These are phyloP conservation scores for Neohortaea acidophila DNA, from an alignment of 495 filamentous ascomycete species.

Conservation along the genomic window DNA sequence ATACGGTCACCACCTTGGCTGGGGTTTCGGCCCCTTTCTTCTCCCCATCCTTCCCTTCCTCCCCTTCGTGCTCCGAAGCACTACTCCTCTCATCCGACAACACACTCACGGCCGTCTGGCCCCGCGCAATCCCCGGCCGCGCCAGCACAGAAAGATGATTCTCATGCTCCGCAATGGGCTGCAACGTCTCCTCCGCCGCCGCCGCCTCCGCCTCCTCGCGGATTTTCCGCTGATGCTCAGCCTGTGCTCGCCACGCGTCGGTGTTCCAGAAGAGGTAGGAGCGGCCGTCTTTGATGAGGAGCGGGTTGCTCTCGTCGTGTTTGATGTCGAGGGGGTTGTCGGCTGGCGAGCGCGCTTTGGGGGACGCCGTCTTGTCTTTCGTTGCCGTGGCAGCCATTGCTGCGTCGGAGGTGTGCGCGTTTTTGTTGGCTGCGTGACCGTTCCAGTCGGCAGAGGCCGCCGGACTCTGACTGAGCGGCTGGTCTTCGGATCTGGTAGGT, in stretches of 20 bases:
- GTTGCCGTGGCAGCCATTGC: background rate
- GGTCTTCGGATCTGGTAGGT: constrained; percentile 38
- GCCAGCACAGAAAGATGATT: background rate
- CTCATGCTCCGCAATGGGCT: background rate
- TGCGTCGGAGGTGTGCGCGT: background rate
- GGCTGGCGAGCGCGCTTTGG: background rate
- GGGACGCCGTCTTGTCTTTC: background rate
- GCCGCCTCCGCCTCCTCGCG: background rate
- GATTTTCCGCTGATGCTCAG: background rate
- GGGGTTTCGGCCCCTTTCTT: too few relatives aligned
- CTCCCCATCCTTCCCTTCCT: too few relatives aligned
- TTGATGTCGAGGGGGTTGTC: background rate
- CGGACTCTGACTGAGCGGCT: too few relatives aligned
- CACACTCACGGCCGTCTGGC: background rate
- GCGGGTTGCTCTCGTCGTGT: constrained; percentile 7
- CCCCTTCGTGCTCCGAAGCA: background rate
- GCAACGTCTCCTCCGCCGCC: background rate
- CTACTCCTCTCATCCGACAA: constrained; percentile 1
- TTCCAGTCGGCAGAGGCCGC: background rate
- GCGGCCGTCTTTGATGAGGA: constrained; percentile 7
- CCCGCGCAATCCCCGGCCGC: background rate
- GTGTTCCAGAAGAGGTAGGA: constrained; percentile 14
- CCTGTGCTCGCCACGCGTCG: constrained; percentile 2
- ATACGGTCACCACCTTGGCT: too few relatives aligned
- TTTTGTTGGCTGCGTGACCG: background rate